phyloP scores from a whole-genome alignment of 179 eudicot genomes.

The Beta lomatogona region DNA sequence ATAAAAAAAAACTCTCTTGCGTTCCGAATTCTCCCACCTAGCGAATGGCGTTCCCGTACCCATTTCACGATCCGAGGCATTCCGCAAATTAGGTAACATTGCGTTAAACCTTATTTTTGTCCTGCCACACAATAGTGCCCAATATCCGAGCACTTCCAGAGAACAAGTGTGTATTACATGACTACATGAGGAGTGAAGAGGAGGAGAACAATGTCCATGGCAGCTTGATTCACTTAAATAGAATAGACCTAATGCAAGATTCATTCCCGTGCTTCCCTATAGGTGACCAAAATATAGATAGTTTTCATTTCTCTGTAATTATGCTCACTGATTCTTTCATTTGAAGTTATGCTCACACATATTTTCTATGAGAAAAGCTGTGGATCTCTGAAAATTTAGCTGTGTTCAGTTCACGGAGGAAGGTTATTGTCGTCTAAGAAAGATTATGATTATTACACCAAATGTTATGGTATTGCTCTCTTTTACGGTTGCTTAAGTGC shows the following conservation, averaged over 20 bases:
- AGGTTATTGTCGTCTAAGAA: neutral
- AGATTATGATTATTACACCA: neutral
- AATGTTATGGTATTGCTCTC: neutral
- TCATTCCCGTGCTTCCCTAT: neutral
- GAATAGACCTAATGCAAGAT: neutral
- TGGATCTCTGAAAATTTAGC: neutral
- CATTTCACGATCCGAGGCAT: no score
- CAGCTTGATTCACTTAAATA: neutral
- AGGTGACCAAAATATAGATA: neutral
- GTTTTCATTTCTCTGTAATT: neutral
- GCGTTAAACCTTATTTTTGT: neutral
- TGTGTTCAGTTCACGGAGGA: neutral
- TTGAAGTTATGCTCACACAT: neutral
- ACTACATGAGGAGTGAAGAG: neutral
- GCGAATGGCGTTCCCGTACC: no score
- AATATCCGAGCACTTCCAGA: neutral
- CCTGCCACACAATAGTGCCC: neutral
- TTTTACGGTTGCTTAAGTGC: neutral
- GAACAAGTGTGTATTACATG: neutral
- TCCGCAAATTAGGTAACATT: no score
- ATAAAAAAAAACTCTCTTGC: no score
- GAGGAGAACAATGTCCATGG: neutral
- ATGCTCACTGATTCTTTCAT: neutral
- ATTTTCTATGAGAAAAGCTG: neutral
- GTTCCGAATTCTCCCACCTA: no score